Evolutionary conservation across 2,329 filamentous ascomycete species (phyloP), one percentile per base, ranked within the genome.

Genomic region (Berkeleyomyces basicola): DNA sequence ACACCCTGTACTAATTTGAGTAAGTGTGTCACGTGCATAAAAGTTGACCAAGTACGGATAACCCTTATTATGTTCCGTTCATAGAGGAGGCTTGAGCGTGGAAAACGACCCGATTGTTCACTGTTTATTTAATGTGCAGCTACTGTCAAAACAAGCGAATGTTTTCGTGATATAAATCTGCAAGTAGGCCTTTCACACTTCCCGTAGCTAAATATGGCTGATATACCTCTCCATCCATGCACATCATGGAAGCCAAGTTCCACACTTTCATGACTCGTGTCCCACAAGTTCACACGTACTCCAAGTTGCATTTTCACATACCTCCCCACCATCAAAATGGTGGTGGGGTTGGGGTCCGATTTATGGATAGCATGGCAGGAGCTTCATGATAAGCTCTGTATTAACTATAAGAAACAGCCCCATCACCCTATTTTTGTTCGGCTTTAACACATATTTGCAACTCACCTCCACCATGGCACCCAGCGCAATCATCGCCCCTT

Each of bases 401-500:
- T 47, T 16, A 37, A 49, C 33, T 33, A 16, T 47, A 3, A 10
- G 23, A n/a, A 23, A 7, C 7, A 31, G 47, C 14, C 36, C 42
- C 42, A 33, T 16, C 7, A 49, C 7, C 10, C 40, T 43, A 6
- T 11, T 31, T 58, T 47, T 43, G 31, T 42, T 31, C 39, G 5
- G 1, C n/a, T 39, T 14, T 7, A 36, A 16, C 11, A 10, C n/a
- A 7, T 9, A 36, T 9, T 36, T 39, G 10, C 31, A 16, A 36
- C 49, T n/a, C 10, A 2, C 11, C 10, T 4, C 43, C n/a, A 77
- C 65, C 67, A 97, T 97, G 92, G 79, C 89, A 63, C 93, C 92
- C 33, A 84, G 86, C 66, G 88, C 93, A 58, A 96, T 99, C 73
- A 96, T 99, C 70, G 92, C 92, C 14, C 93, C 93, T 39, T 97